phyloP scores from a whole-genome alignment of 371 early-diverging fungal species.

The Cokeromyces recurvatus region DNA sequence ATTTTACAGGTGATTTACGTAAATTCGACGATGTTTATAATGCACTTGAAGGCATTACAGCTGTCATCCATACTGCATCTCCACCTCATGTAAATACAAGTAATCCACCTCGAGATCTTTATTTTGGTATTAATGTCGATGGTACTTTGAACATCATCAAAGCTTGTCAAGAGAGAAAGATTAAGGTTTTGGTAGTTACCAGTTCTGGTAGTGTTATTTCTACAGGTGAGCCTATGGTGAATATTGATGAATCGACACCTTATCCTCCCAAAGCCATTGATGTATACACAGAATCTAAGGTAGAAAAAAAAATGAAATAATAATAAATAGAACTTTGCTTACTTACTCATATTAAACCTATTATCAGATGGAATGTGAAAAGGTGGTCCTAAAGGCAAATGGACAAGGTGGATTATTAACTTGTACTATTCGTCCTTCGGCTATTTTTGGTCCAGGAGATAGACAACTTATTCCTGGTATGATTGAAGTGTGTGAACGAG shows the following conservation, averaged over 20 bases:
- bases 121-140: constrained; percentile 80
- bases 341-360: too few species aligned
- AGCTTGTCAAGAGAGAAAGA: constrained; percentile 65
- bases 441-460: constrained; percentile 93
- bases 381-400: constrained; percentile 77
- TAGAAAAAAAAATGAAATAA: constrained; percentile 8
- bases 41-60: constrained; percentile 63
- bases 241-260: constrained; percentile 76
- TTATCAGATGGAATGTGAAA: constrained; percentile 71
- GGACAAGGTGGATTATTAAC: constrained; percentile 66
- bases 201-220: constrained; percentile 87
- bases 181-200: constrained; percentile 79
- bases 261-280: constrained; percentile 77
- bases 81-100: constrained; percentile 88
- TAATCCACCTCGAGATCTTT: constrained; percentile 76
- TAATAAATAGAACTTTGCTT: neutral
- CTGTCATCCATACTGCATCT: constrained; percentile 91
- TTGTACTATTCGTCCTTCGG: constrained; percentile 81
- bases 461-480: constrained; percentile 77
- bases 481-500: constrained; percentile 68
- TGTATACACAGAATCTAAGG: constrained; percentile 91
- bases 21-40: constrained; percentile 56
- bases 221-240: constrained; percentile 71
- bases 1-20: constrained; percentile 74
- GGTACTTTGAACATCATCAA: constrained; percentile 85